Base-by-base conservation (phyloP, 1,284 basidiomycete genomes). In the Ganoderma resinaceum region DNA sequence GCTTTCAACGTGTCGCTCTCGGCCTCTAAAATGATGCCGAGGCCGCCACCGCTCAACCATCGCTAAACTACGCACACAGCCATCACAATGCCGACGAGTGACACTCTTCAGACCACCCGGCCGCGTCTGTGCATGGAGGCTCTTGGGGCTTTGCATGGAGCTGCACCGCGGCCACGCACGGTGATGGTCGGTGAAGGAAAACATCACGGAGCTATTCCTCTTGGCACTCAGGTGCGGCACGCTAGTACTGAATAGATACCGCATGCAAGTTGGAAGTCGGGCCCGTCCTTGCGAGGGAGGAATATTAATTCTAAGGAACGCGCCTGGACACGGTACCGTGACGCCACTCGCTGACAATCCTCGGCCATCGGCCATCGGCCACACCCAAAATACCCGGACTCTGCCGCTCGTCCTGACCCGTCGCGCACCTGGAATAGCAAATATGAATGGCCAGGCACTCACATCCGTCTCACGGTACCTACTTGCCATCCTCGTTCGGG, bases 1-100 rank as follows among this genome's bases (percentile, higher is more conserved):
- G 66, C 55, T 62, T 65, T 62, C 70, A 65, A 59, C 62, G 60
- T 55, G 59, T 61, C 62, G 66, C 63, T 43, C 46, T 70, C 69
- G 69, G 69, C 23, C 61, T 66, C 42, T 33, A 65, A 42, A 71
- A 57, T n/a, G 62, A 67, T 43, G 35, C 70, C 70, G 67, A 66
- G 42, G 46, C 37, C 37, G 18, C 57, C 43, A 26, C 29, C 55
- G 55, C 55, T 31, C 55, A 58, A 37, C 55, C 29, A 37, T 58
- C 33, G 33, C 33, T 18, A 33, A 55, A 55, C 53, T 33, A n/a
- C 46, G 31, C 33, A 37, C 43, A 49, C 43, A 31, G 33, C 61
- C 26, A 29, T n/a, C 61, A 18, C 9, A 9, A 43, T 31, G 11
- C 7, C 18, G 18, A 37, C 14, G 3, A 58, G 18, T 11, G 18